Base-by-base conservation (phyloP, 139 green algal genomes). In the Choricystis sp. region DNA sequence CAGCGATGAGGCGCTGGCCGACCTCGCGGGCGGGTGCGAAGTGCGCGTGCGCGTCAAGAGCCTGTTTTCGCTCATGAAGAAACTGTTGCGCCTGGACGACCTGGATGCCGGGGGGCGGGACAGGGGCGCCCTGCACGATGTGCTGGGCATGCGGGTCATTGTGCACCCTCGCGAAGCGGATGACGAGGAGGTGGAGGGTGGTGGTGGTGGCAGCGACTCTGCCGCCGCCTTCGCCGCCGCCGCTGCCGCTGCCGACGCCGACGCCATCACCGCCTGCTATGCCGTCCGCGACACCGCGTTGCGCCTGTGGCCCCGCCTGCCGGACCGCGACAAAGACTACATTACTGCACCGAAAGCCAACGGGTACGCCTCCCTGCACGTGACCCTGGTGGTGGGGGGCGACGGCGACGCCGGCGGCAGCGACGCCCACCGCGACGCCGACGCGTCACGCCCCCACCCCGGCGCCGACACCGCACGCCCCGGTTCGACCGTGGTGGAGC, bases 61-160 rank as follows among this genome's bases (percentile, higher is more conserved):
- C 61, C 73, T 92, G 31, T 94, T 86, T 76, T 88, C 73, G 74
- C 86, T 88, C 16, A 94, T 98, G 82, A 85, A 86, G 69, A 98
- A 98, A 80, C 69, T 97, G 63, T 75, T 98, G 71, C 69, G 81
- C 1, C 69, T 94, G 70, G 78, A 74, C 24, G 72, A 91, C 49
- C 57, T 76, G n/a, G 67, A 64, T 5, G 59, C 70, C 0, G 86
- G 89, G 22, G 85, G 86, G 1, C 72, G 88, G 2, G 29, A 48
- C 26, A 62, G 71, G 1, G 69, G 81, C 3, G 72, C 95, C 67
- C 72, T 98, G 62, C 86, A 85, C 63, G 91, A 98, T 68, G 63
- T 96, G 52, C 75, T 98, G 55, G 91, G 89, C 30, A 74, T 98
- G 61, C 82, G 91, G 2, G 79, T 86, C 19, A 71, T 98, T 1